A percentile compares a stretch with the other conserved stretches of the same genome.
Evolutionary conservation across 305 asterid genomes (phyloP).

Genomic region (Solanum hybrid): DNA sequence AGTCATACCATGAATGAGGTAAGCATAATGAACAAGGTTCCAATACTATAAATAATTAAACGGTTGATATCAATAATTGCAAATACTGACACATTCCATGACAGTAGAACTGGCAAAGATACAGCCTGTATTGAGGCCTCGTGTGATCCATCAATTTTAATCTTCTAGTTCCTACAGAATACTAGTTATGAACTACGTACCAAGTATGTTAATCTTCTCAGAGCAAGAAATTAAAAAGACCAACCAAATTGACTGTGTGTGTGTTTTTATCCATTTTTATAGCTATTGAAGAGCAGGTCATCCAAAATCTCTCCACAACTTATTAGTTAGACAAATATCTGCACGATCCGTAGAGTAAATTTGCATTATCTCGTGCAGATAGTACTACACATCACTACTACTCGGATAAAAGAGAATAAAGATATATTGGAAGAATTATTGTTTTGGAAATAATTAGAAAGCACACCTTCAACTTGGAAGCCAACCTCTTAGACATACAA

Average conservation of each 20-base stretch:
- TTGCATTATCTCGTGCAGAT: not conserved
- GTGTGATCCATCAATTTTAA: slow-evolving; percentile 51
- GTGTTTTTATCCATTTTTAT: not conserved
- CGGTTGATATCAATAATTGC: not conserved
- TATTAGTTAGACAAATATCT: not conserved
- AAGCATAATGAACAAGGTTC: not conserved
- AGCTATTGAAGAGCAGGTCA: not conserved
- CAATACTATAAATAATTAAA: not conserved
- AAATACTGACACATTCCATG: slow-evolving; percentile 63
- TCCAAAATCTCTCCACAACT: not conserved
- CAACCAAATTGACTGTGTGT: not conserved
- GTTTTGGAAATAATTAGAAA: not conserved
- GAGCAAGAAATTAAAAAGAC: not conserved
- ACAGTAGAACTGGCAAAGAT: slow-evolving; percentile 68
- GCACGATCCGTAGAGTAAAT: not conserved
- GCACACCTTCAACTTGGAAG: slow-evolving; percentile 81
- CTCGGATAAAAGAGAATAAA: not conserved
- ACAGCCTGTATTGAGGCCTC: slow-evolving; percentile 82
- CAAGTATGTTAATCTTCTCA: not conserved
- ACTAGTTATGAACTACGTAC: not conserved
- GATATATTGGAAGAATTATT: not conserved
- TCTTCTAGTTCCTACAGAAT: slow-evolving; percentile 52
- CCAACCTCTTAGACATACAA: slow-evolving; percentile 84
- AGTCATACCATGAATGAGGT: not conserved
- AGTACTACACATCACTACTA: not conserved